Evolutionary conservation across 1,284 basidiomycete species (phyloP).

Genomic region (Rhodotorula sp.): DNA sequence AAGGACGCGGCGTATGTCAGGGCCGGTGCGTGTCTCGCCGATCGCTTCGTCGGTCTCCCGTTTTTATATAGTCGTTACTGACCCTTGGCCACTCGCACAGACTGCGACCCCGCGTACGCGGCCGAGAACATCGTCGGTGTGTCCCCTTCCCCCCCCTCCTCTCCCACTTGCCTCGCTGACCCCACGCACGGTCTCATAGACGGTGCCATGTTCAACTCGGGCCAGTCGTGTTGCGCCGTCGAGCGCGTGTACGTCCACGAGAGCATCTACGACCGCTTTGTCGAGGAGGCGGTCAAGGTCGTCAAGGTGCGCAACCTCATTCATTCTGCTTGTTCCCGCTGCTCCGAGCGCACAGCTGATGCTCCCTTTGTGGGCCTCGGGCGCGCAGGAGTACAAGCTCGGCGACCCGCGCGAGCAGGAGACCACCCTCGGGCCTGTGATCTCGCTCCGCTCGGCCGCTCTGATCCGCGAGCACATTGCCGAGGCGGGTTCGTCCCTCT

Average conservation of each 20-base stretch:
- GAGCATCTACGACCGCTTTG: conserved; percentile 75
- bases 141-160: neutral
- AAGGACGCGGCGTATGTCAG: conserved; percentile 96
- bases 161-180: neutral
- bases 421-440: conserved; percentile 85
- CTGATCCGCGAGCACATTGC: conserved; percentile 80
- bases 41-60: too few species aligned
- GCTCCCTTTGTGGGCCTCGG: neutral
- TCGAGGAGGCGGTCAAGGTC: conserved; percentile 70
- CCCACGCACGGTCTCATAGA: conserved; percentile 54
- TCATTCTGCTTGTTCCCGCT: neutral
- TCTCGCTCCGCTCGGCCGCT: conserved; percentile 78
- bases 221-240: conserved; percentile 85
- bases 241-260: conserved; percentile 94
- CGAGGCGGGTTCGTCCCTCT: conserved; percentile 66
- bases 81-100: conserved; percentile 47
- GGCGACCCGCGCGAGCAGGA: conserved; percentile 76
- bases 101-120: conserved; percentile 81
- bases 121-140: conserved; percentile 73
- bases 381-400: conserved; percentile 68
- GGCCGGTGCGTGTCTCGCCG: conserved; percentile 44
- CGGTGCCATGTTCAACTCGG: conserved; percentile 94
- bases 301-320: conserved; percentile 62
- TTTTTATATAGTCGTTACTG: neutral
- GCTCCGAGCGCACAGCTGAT: neutral